phyloP scores from a whole-genome alignment of 768 basidiomycete species.

The Russula foetens region DNA sequence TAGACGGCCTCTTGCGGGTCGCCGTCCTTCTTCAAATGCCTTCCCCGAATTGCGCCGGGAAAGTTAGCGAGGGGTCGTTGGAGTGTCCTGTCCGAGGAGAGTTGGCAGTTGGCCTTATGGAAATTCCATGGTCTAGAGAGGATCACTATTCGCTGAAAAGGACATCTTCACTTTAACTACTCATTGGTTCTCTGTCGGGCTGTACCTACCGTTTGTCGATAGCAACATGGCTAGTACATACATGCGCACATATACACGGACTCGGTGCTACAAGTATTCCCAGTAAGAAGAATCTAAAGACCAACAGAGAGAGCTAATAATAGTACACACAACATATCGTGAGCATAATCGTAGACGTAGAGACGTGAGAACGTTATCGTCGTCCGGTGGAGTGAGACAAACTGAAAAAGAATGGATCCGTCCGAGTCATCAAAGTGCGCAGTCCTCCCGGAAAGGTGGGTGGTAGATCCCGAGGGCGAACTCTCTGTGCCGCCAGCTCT shows the following conservation, averaged over 20 bases:
- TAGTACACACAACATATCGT: background rate
- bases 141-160: background rate
- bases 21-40: slow-evolving; percentile 20
- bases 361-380: too few relatives aligned
- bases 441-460: slow-evolving; percentile 5
- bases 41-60: background rate
- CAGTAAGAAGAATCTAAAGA: too few relatives aligned
- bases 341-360: background rate
- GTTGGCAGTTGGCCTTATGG: slow-evolving; percentile 9
- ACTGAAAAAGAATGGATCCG: background rate
- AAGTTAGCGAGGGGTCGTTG: background rate
- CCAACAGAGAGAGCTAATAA: background rate
- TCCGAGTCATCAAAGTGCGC: background rate
- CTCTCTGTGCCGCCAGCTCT: slow-evolving; percentile 8
- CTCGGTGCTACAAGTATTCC: background rate
- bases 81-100: background rate
- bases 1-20: background rate
- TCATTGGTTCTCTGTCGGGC: too few relatives aligned
- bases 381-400: too few relatives aligned
- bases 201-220: too few relatives aligned
- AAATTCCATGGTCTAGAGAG: slow-evolving; percentile 4
- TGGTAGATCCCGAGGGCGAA: slow-evolving; percentile 15
- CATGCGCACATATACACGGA: too few relatives aligned
- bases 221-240: too few relatives aligned
- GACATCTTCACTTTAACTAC: background rate